These are phyloP conservation scores for Wickerhamiella bombiphila DNA, from an alignment of 805 yeast species.

Conservation along the genomic window DNA sequence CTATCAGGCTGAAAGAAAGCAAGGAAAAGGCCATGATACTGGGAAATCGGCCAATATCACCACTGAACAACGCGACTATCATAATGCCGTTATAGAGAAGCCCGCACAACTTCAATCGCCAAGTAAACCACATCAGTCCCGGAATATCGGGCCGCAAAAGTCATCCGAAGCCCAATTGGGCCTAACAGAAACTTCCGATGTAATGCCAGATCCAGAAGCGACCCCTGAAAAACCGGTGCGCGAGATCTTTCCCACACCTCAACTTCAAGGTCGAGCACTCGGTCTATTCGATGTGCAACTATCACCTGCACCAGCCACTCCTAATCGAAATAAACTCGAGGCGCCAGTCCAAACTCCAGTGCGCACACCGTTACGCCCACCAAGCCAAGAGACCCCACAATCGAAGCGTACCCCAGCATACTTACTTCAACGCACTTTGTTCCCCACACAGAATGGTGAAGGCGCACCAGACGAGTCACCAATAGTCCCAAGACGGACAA, in stretches of 20 bases:
- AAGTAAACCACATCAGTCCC: no score
- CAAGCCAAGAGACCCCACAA: neutral
- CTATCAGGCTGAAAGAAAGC: constrained; percentile 7
- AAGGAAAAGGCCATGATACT: neutral
- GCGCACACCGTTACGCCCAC: neutral
- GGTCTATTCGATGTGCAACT: constrained; percentile 15
- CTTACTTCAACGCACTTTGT: neutral
- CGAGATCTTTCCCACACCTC: constrained; percentile 16
- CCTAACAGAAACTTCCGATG: neutral
- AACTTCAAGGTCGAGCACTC: constrained; percentile 10
- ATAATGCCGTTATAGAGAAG: no score
- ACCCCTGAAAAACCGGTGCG: constrained; percentile 7
- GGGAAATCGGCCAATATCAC: neutral
- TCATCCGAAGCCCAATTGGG: no score
- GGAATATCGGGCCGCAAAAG: no score
- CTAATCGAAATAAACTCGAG: constrained; percentile 2
- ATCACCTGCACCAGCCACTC: constrained; percentile 8
- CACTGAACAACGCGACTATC: neutral
- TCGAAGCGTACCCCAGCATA: constrained; percentile 1
- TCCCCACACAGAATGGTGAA: neutral
- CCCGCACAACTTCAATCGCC: no score
- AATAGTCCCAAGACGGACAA: neutral
- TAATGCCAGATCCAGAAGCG: neutral
- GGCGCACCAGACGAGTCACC: neutral
- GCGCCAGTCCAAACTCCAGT: neutral